A percentile compares a stretch with the other conserved stretches of the same genome.
Evolutionary conservation across 2,329 filamentous ascomycete species (phyloP).

Genomic region (Podosphaera fusca): DNA sequence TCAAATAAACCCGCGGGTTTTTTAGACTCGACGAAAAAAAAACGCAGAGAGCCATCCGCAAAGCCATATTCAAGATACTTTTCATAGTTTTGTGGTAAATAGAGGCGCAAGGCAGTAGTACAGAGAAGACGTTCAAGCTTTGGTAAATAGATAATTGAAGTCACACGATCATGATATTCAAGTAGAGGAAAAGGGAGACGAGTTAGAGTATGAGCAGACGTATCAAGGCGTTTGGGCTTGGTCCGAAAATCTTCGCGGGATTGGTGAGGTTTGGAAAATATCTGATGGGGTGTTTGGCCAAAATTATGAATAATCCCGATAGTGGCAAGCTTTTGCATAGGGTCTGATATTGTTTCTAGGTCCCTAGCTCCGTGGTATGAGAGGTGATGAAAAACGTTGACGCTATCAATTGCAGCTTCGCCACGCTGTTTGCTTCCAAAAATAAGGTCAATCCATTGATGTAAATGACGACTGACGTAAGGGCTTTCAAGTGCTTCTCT

Average conservation of each 20-base stretch:
- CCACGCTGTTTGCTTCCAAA: constrained; percentile 90
- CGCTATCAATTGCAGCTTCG: constrained; percentile 70
- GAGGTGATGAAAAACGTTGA: constrained; percentile 89
- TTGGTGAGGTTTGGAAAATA: constrained; percentile 65
- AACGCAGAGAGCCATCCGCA: constrained; percentile 75
- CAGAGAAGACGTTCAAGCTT: constrained; percentile 69
- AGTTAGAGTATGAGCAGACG: constrained; percentile 49
- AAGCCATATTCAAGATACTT: constrained; percentile 94
- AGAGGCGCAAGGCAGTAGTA: constrained; percentile 62
- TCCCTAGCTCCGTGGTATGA: constrained; percentile 90
- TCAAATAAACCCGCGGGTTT: constrained; percentile 76
- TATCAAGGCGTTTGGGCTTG: constrained; percentile 50
- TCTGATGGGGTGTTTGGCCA: constrained; percentile 87
- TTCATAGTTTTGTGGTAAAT: constrained; percentile 69
- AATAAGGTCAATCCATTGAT: constrained; percentile 88
- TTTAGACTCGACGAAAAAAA: constrained; percentile 65
- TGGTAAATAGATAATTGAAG: constrained; percentile 52
- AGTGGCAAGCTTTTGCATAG: constrained; percentile 64
- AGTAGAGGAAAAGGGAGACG: constrained; percentile 60
- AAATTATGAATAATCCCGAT: constrained; percentile 98
- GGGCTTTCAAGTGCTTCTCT: constrained; percentile 88
- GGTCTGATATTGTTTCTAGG: constrained; percentile 73
- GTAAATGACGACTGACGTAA: constrained; percentile 70
- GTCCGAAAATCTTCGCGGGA: constrained; percentile 45
- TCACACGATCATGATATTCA: constrained; percentile 49